Percentiles rank a stretch among this genome's conserved stretches.
Evolutionary conservation across 2,329 filamentous ascomycete genomes (phyloP).

Genomic region (Dryadomyces sulphureus): DNA sequence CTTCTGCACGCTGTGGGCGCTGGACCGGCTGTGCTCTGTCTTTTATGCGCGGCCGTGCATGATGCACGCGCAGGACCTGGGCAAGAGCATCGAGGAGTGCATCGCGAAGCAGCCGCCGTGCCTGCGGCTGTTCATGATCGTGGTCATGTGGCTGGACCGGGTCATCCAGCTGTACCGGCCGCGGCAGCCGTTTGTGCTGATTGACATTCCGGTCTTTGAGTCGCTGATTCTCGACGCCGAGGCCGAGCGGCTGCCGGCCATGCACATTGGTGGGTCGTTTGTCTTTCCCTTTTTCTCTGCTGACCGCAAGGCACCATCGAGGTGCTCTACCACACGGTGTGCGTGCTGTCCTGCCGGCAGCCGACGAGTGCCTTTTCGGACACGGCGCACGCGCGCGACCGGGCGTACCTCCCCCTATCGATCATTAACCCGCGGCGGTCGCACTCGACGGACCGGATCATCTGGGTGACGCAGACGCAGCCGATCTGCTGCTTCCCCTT

Average conservation of each 20-base stretch:
- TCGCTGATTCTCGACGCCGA: slow-evolving; percentile 40
- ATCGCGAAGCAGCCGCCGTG: slow-evolving; percentile 34
- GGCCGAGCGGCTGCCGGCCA: slow-evolving; percentile 32
- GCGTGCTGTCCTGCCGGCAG: slow-evolving; percentile 46
- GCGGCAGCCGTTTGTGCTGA: slow-evolving; percentile 29
- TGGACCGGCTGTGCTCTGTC: slow-evolving; percentile 44
- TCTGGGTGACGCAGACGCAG: slow-evolving; percentile 36
- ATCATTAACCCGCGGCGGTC: slow-evolving; percentile 40
- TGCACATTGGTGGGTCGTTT: slow-evolving; percentile 28
- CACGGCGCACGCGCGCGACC: slow-evolving; percentile 23
- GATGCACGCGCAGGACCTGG: slow-evolving; percentile 46
- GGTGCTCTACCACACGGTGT: slow-evolving; percentile 48
- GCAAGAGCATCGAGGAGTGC: slow-evolving; percentile 34
- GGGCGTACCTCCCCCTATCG: slow-evolving; percentile 27
- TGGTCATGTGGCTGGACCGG: slow-evolving; percentile 40
- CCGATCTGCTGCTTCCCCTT: slow-evolving; percentile 40
- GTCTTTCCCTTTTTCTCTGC: neutral
- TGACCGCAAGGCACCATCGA: slow-evolving; percentile 38
- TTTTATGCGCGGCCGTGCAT: slow-evolving; percentile 45
- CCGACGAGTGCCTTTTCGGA: slow-evolving; percentile 18
- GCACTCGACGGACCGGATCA: slow-evolving; percentile 41
- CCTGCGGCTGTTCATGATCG: slow-evolving; percentile 41
- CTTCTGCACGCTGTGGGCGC: slow-evolving; percentile 45
- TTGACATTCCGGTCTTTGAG: slow-evolving; percentile 42
- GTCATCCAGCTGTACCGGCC: slow-evolving; percentile 48